Conservation (phyloP, 2,329 filamentous ascomycete species). For the Penicillium thymicola region DNA sequence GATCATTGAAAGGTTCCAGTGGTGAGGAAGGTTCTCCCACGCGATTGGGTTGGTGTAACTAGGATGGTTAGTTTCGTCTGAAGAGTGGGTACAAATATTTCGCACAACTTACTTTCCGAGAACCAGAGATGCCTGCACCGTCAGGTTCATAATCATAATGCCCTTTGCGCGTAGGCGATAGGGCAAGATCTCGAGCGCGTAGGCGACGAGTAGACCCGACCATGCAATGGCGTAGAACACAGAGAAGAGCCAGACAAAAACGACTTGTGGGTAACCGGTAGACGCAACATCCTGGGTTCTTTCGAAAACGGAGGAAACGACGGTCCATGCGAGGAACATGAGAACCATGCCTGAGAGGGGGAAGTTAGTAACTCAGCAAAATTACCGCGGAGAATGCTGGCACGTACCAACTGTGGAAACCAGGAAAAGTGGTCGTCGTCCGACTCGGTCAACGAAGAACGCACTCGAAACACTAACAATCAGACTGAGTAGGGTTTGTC, state of each 20-base stretch:
- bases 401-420: constrained; percentile 32
- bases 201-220: constrained; percentile 27
- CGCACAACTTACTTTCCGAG: constrained; percentile 54
- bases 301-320: constrained; percentile 48
- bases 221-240: constrained; percentile 33
- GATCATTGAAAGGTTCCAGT: constrained; percentile 26
- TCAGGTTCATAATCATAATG: constrained; percentile 41
- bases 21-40: constrained; percentile 19
- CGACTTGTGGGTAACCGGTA: constrained; percentile 19
- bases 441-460: constrained; percentile 54
- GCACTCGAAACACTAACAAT: constrained; percentile 57
- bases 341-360: constrained; percentile 28
- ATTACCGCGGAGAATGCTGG: fast-evolving
- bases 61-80: not conserved
- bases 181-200: constrained; percentile 33
- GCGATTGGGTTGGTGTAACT: constrained; percentile 27
- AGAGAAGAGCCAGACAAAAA: constrained; percentile 27
- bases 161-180: constrained; percentile 40
- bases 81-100: too few species aligned
- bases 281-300: constrained; percentile 24
- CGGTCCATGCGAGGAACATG: constrained; percentile 53
- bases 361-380: not conserved
- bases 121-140: constrained; percentile 58
- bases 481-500: constrained; percentile 60
- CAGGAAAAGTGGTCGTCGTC: constrained; percentile 57